Evolutionary conservation across 2,329 filamentous ascomycete genomes (phyloP), one percentile per base, ranked within the genome.

Genomic region (Grosmannia penicillata): DNA sequence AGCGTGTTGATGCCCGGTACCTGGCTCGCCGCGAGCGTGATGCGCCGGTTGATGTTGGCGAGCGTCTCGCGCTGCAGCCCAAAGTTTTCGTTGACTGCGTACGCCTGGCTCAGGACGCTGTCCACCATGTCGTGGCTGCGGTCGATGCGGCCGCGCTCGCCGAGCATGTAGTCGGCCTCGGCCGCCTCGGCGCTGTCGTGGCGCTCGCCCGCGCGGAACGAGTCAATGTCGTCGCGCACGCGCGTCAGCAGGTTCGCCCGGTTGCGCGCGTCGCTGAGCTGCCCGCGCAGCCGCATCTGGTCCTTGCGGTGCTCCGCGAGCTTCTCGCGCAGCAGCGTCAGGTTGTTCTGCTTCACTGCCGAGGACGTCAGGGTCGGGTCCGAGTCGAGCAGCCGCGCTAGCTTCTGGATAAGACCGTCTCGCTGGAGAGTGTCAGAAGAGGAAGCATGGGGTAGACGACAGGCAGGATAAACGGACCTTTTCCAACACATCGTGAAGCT

Each of bases 141-240:
- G 54, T 98, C 91, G 53, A 98, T 75, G 46, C 82, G 74, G 45
- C 68, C 65, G 37, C 91, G 73, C 68, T 98, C 91, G 50, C 83
- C 81, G 22, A 98, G 71, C 87, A 98, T 95, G 65, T 96, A 98
- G 44, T 98, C 89, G 33, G 85, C 85, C 62, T 96, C 91, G 39
- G 79, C 82, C 3, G 77, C 76, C 49, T 75, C 82, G 8, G 84
- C 83, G 15, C n/a, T 21, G n/a, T 17, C 38, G 21, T 21, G 33
- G 17, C 29, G 27, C 10, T 32, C 39, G 55, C 93, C 89, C 42
- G 74, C 75, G 39, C 82, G 82, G 63, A 94, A 95, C 39, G 84
- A 78, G 57, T 85, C 73, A 57, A 96, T 96, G 57, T 98, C 91
- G 51, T 81, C 82, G 45, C 85, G 82, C 35, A 98, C 86, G 53